Percentiles rank a stretch among this genome's conserved stretches.
phyloP scores from a whole-genome alignment of 1,284 basidiomycete species.

The Amylostereum areolatum region DNA sequence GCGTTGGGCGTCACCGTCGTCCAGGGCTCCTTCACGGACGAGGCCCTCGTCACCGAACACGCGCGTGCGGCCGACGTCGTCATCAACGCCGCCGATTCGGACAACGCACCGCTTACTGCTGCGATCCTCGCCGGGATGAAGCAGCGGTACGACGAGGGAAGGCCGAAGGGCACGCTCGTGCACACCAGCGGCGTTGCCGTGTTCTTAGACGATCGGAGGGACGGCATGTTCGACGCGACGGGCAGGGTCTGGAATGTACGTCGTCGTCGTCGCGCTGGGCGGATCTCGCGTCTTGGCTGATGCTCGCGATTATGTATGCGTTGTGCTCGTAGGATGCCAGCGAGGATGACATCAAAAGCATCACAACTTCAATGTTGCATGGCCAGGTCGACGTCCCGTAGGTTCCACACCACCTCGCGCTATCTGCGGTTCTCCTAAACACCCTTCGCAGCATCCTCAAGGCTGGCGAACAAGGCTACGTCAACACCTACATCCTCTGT shows the following conservation, averaged over 20 bases:
- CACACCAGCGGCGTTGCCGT: constrained; percentile 12
- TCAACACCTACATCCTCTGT: constrained; percentile 7
- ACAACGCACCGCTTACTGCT: constrained; percentile 10
- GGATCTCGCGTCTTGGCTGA: no score
- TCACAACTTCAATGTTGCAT: constrained; percentile 7
- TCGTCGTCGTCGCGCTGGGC: no score
- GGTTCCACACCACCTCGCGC: background rate
- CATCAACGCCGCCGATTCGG: constrained; percentile 13
- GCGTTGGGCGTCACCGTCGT: constrained; percentile 8
- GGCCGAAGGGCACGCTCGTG: constrained; percentile 3
- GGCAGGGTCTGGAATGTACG: constrained; percentile 11
- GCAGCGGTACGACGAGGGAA: constrained; percentile 10
- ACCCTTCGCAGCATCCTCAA: constrained; percentile 1
- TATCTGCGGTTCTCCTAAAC: background rate
- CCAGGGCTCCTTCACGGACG: constrained; percentile 12
- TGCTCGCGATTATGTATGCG: no score
- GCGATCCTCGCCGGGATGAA: constrained; percentile 13
- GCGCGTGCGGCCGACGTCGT: constrained; percentile 14
- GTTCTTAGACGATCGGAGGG: constrained; percentile 8
- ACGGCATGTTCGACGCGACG: constrained; percentile 9
- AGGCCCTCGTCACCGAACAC: constrained; percentile 9
- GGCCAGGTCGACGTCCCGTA: constrained; percentile 6
- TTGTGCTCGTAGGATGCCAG: constrained; percentile 8
- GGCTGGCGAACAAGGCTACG: constrained; percentile 7
- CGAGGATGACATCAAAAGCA: constrained; percentile 11